Evolutionary conservation across 2,329 filamentous ascomycete species (phyloP).

Genomic region (Lachnellula suecica): DNA sequence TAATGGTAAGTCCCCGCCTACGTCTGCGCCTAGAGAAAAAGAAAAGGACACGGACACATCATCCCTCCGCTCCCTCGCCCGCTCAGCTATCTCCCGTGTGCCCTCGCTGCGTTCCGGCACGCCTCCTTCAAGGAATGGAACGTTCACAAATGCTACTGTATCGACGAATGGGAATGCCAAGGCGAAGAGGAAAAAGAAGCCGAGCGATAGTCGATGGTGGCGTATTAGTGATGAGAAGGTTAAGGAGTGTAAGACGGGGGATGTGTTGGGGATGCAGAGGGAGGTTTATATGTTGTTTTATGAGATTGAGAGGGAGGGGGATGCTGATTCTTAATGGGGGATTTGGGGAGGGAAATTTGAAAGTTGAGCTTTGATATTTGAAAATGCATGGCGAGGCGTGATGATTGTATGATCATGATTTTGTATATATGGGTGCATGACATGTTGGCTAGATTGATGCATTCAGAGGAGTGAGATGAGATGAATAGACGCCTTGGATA

Average conservation of each 20-base stretch:
- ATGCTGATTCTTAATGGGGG: no score
- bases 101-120: slow-evolving; percentile 16
- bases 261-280: slow-evolving; percentile 89
- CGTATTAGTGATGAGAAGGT: slow-evolving; percentile 96
- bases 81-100: slow-evolving; percentile 51
- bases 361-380: no score
- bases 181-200: slow-evolving; percentile 56
- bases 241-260: slow-evolving; percentile 87
- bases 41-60: slow-evolving; percentile 40
- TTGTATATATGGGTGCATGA: no score
- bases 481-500: no score
- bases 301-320: slow-evolving; percentile 62
- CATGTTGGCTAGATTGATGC: no score
- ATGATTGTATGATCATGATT: no score
- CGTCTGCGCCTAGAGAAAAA: slow-evolving; percentile 34
- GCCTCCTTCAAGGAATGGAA: slow-evolving; percentile 5
- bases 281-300: slow-evolving; percentile 98
- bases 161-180: slow-evolving; percentile 33
- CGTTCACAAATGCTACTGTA: slow-evolving; percentile 1
- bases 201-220: slow-evolving; percentile 80
- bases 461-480: no score
- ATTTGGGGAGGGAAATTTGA: no score
- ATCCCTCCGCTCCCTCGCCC: slow-evolving; percentile 56
- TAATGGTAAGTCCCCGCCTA: slow-evolving; percentile 15
- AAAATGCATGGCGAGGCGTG: no score